phyloP scores from a whole-genome alignment of 768 basidiomycete genomes.

The Daedaleopsis sinensis region DNA sequence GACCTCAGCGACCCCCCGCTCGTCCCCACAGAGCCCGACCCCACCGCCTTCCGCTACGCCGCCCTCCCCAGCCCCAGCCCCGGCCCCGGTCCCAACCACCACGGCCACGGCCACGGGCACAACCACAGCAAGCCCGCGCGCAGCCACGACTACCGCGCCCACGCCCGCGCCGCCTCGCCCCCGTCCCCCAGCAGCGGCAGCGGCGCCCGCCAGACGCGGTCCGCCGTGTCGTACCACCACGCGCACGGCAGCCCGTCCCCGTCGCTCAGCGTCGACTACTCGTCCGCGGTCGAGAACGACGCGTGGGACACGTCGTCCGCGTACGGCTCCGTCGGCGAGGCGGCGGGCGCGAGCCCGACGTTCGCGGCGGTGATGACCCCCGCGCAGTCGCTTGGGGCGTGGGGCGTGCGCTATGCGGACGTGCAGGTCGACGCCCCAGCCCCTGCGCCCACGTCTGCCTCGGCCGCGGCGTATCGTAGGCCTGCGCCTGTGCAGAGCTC shows the following conservation, averaged over 20 bases:
- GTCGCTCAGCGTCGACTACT: constrained; percentile 6
- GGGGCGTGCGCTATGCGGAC: constrained; percentile 13
- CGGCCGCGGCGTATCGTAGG: constrained; percentile 14
- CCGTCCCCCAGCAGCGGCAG: background rate
- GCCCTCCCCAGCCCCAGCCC: background rate
- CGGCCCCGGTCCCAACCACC: background rate
- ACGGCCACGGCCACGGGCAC: background rate
- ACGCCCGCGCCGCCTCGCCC: background rate
- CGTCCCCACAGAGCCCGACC: constrained; percentile 8
- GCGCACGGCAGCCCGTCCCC: constrained; percentile 7
- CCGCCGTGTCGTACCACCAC: background rate
- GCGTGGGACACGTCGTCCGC: constrained; percentile 13
- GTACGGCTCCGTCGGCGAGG: constrained; percentile 9
- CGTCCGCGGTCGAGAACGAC: constrained; percentile 1
- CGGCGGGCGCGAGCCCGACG: constrained; percentile 5
- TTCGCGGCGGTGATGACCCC: constrained; percentile 28
- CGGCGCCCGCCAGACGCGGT: too few relatives aligned
- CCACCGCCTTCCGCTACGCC: background rate
- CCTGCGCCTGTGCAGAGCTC: constrained; percentile 6
- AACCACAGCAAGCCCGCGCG: background rate
- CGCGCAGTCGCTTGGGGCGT: constrained; percentile 22
- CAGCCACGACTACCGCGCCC: background rate
- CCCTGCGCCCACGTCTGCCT: too few relatives aligned
- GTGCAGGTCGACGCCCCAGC: constrained; percentile 4
- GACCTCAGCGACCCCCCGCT: constrained; percentile 29